Evolutionary conservation across 192 early-diverging fungal genomes (phyloP), one percentile per base, ranked within the genome.

Genomic region (Coemansia sp.): DNA sequence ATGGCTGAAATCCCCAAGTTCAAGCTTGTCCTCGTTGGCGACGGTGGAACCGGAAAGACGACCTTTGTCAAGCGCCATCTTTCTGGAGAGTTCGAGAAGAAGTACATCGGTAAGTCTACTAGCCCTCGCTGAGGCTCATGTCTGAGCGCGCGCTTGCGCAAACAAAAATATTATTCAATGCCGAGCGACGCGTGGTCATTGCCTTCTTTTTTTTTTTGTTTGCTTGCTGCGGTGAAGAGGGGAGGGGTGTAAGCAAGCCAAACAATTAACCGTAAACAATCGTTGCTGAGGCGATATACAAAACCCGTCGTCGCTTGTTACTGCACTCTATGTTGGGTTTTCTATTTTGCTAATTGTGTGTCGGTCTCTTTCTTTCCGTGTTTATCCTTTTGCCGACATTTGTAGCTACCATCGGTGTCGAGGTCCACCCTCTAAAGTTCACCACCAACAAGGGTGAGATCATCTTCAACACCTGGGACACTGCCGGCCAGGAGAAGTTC

Each of bases 11-110:
- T 59, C 35, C 79, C 79, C 71, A 76, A 76, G 64, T 82, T 82
- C 66, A 82, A 82, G 74, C 74, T 82, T 48, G 79, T 82, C 61
- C 73, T 98, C 76, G 96, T 99, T 77, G 95, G 97, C 63, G 96
- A 97, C 75, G 95, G 96, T 79, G 96, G 96, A 77, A 97, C 97
- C 23, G 97, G 97, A 70, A 99, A 99, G 88, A 99, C 97, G 66
- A 99, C 97, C 68, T 99, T 99, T 75, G 97, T 99, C 71, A 99
- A 99, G 89, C 95, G 97, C 73, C 97, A 99, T 75, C 90, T 93
- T 84, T 95, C 95, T 63, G 97, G 97, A 75, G 97, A 99, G 88
- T 99, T 98, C 71, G 97, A 99, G 83, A 99, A 99, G 95, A 97
- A 96, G 85, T 99, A 99, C 84, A 89, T 99, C 74, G 79, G 79